phyloP scores from a whole-genome alignment of 2,329 filamentous ascomycete species.

The Coniochaeta prunicola region DNA sequence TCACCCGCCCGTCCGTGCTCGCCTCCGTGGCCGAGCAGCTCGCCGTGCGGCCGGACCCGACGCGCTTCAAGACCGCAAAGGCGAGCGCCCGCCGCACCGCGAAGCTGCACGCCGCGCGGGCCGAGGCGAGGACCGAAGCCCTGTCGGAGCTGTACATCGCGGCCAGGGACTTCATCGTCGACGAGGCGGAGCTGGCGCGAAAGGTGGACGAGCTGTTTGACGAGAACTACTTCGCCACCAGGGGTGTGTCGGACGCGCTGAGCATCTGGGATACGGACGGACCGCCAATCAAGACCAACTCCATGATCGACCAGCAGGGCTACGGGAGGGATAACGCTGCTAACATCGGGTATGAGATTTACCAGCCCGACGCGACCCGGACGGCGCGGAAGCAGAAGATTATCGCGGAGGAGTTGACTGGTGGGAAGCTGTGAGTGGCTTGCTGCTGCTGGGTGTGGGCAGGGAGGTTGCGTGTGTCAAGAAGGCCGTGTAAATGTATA shows the following conservation, averaged over 20 bases:
- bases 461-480: constrained; percentile 4
- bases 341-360: neutral
- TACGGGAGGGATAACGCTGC: neutral
- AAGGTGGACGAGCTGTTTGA: constrained; percentile 73
- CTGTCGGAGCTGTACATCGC: constrained; percentile 87
- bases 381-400: constrained; percentile 39
- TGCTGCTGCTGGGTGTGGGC: neutral
- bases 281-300: constrained; percentile 34
- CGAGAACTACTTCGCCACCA: constrained; percentile 44
- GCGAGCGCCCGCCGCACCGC: constrained; percentile 31
- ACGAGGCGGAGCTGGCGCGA: constrained; percentile 65
- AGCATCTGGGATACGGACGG: constrained; percentile 47
- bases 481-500: constrained; percentile 7
- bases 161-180: constrained; percentile 79
- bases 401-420: constrained; percentile 52
- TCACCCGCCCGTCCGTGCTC: constrained; percentile 64
- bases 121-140: constrained; percentile 57
- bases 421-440: constrained; percentile 41
- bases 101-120: constrained; percentile 40
- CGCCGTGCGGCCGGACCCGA: constrained; percentile 52
- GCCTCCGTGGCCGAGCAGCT: constrained; percentile 40
- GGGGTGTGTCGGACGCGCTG: constrained; percentile 20
- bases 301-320: constrained; percentile 20
- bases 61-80: constrained; percentile 48
- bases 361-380: constrained; percentile 28